A percentile compares a stretch with the other conserved stretches of the same genome.
Evolutionary conservation across 108 stramenopile species (phyloP).

Genomic region (Cyclotella distinguenda): DNA sequence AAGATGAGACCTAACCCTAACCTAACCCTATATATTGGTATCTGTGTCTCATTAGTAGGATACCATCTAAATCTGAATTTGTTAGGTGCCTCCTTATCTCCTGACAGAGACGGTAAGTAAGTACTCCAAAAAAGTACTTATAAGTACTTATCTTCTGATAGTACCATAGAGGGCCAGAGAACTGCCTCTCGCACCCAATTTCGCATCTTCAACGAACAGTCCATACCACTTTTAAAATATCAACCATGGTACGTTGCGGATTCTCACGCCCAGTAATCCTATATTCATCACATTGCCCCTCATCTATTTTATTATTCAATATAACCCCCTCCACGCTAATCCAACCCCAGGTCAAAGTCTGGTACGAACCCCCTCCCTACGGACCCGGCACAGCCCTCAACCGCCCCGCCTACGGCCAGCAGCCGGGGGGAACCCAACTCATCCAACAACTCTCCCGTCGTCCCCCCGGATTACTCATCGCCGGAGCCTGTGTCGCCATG

Average conservation of each 20-base stretch:
- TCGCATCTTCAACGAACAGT: too few relatives aligned
- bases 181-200: too few relatives aligned
- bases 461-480: conserved; percentile 54
- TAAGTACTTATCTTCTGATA: too few relatives aligned
- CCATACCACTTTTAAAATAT: too few relatives aligned
- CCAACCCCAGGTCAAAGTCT: conserved; percentile 33
- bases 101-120: too few relatives aligned
- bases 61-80: too few relatives aligned
- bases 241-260: conserved; percentile 6
- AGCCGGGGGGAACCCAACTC: conserved; percentile 28
- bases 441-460: conserved; percentile 59
- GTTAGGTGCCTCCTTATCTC: too few relatives aligned
- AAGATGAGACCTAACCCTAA: too few relatives aligned
- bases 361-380: conserved; percentile 82
- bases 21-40: too few relatives aligned
- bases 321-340: neutral
- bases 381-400: conserved; percentile 77
- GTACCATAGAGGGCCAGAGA: too few relatives aligned
- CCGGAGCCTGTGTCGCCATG: conserved; percentile 37
- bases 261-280: neutral
- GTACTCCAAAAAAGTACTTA: too few relatives aligned
- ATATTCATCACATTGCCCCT: neutral
- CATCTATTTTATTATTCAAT: neutral
- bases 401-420: conserved; percentile 64
- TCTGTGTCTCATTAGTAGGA: too few relatives aligned